Conservation (phyloP, 1,139 yeast genomes). For the Candida gigantensis region DNA sequence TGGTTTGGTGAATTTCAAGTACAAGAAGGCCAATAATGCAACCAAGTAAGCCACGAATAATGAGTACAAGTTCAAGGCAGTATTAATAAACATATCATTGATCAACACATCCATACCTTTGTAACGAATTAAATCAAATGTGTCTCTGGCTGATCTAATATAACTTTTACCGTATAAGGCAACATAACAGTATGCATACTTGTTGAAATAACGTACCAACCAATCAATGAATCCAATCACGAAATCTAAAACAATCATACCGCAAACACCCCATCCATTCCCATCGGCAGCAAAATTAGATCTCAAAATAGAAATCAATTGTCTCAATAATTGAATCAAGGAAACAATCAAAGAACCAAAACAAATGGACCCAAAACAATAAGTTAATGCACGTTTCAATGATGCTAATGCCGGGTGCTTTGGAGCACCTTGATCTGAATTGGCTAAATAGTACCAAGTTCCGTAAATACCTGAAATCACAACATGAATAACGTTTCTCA, state of each 20-base stretch:
- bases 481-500: slow-evolving; percentile 81
- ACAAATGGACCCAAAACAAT: slow-evolving; percentile 87
- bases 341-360: slow-evolving; percentile 86
- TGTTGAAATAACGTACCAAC: slow-evolving; percentile 83
- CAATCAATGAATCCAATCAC: slow-evolving; percentile 70
- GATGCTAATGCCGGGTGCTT: slow-evolving; percentile 80
- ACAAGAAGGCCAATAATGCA: slow-evolving; percentile 70
- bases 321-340: slow-evolving; percentile 64
- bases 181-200: slow-evolving; percentile 84
- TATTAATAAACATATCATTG: slow-evolving; percentile 80
- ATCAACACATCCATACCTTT: slow-evolving; percentile 87
- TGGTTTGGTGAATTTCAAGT: slow-evolving; percentile 72
- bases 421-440: slow-evolving; percentile 81
- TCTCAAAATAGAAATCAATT: slow-evolving; percentile 47
- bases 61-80: slow-evolving; percentile 72
- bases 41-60: slow-evolving; percentile 68
- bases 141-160: slow-evolving; percentile 73
- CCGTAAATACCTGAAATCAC: slow-evolving; percentile 87
- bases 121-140: slow-evolving; percentile 73
- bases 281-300: slow-evolving; percentile 58
- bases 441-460: slow-evolving; percentile 83
- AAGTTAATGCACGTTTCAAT: slow-evolving; percentile 78
- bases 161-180: slow-evolving; percentile 86
- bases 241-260: slow-evolving; percentile 58
- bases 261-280: slow-evolving; percentile 54